Evolutionary conservation across 1,139 yeast genomes (phyloP).

Genomic region (Magnusiomyces suaveolens): DNA sequence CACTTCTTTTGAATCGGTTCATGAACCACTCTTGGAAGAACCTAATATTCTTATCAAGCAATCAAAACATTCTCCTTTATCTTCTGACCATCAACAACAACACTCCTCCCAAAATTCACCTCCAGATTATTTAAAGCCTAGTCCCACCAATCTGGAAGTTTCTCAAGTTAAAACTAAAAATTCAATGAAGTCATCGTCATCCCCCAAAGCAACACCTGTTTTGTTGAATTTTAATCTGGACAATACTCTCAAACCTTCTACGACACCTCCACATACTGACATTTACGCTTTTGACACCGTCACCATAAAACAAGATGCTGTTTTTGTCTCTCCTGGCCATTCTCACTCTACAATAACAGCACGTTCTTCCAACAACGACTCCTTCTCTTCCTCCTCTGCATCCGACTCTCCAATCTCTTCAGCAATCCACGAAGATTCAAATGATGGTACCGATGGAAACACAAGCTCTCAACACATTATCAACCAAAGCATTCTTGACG

Average conservation of each 20-base stretch:
- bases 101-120: no score
- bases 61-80: no score
- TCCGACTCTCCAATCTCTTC: conserved; percentile 4
- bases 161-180: not conserved
- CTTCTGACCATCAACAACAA: not conserved
- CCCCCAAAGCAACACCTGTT: no score
- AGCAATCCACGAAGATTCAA: conserved; percentile 3
- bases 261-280: not conserved
- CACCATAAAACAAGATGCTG: not conserved
- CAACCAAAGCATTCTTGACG: no score
- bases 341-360: conserved; percentile 3
- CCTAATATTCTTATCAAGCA: not conserved
- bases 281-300: not conserved
- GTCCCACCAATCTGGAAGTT: not conserved
- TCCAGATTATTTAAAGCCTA: no score
- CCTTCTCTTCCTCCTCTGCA: no score
- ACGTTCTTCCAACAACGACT: conserved; percentile 4
- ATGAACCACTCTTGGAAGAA: not conserved
- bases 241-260: not conserved
- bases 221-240: not conserved
- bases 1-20: conserved; percentile 18
- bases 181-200: not conserved
- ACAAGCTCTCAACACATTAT: no score
- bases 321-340: conserved; percentile 4
- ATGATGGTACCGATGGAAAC: not conserved